Evolutionary conservation across 352 stramenopile species (phyloP), one percentile per base, ranked within the genome.

Genomic region (Pythium dissotocum): DNA sequence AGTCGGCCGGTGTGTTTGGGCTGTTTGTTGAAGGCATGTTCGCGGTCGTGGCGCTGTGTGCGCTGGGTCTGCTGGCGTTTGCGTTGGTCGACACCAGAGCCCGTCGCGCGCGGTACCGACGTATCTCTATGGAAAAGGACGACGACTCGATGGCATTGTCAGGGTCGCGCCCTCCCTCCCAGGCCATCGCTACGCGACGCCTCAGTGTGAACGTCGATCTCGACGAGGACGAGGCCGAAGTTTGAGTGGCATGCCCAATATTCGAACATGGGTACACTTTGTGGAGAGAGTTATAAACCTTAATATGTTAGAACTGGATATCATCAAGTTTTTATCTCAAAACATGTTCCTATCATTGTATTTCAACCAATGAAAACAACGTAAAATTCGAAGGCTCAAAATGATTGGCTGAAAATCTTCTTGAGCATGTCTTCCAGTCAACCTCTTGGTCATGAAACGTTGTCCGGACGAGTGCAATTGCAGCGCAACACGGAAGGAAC

Each of bases 351-450:
- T 16, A 67, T 48, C 38, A 7, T 24, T 48, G 36, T 16, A 30
- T 65, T 59, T 64, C 18, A 38, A 38, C 64, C 51, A 70, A 71
- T 65, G 2, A 48, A 51, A 51, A 9, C 9, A 35, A 57, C n/a
- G 16, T 33, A 42, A 51, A 44, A 28, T 16, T 46, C 24, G 6
- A 18, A 44, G 7, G 16, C 1, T 24, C n/a, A 3, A 10, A 38
- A 32, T 66, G 40, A 75, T 75, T 69, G 69, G 63, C 18, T 40
- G 26, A 71, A 63, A 71, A 35, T 33, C 1, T 6, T 14, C 7
- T 44, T 64, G 53, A 62, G 42, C 46, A 65, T 75, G 63, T 75
- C 69, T 71, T 75, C 69, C 69, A 75, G 69, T 75, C 69, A 75
- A 71, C 48, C n/a, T 46, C 48, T 58, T 59, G 62, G 44, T 40